These are phyloP conservation scores for Acer campestre DNA, from an alignment of 345 rosid species.

Conservation along the genomic window DNA sequence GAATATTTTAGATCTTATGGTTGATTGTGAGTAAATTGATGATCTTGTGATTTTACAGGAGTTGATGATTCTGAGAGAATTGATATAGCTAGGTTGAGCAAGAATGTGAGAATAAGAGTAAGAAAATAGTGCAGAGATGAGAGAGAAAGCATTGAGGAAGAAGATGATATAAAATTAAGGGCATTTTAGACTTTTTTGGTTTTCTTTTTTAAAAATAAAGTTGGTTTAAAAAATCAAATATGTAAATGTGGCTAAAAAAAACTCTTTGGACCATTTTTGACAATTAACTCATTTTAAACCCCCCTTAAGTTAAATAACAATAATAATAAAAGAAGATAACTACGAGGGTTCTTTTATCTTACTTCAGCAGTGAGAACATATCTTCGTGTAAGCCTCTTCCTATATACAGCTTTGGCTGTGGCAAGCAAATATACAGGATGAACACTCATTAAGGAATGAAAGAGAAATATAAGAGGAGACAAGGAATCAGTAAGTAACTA, in stretches of 20 bases:
- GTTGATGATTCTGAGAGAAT: background rate
- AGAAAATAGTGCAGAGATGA: background rate
- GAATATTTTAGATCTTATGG: background rate
- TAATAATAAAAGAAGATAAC: slow-evolving; percentile 13
- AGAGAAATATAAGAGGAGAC: background rate
- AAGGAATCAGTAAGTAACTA: background rate
- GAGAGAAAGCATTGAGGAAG: background rate
- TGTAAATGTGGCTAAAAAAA: background rate
- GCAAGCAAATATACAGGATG: background rate
- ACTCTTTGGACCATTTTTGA: background rate
- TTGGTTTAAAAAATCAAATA: background rate
- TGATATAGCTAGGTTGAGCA: background rate
- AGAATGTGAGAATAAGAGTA: background rate
- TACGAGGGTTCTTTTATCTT: slow-evolving; percentile 35
- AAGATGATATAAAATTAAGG: background rate
- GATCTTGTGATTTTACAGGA: background rate
- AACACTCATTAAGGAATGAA: background rate
- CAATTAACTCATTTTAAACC: background rate
- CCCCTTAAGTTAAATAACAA: background rate
- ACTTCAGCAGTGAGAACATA: slow-evolving; percentile 83
- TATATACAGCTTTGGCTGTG: slow-evolving; percentile 89
- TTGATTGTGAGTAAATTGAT: background rate
- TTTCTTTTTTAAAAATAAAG: background rate
- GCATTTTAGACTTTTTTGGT: background rate
- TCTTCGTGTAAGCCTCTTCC: slow-evolving; percentile 99